Conservation (phyloP, 2,329 filamentous ascomycete genomes). For the Aspergillus clavatus region DNA sequence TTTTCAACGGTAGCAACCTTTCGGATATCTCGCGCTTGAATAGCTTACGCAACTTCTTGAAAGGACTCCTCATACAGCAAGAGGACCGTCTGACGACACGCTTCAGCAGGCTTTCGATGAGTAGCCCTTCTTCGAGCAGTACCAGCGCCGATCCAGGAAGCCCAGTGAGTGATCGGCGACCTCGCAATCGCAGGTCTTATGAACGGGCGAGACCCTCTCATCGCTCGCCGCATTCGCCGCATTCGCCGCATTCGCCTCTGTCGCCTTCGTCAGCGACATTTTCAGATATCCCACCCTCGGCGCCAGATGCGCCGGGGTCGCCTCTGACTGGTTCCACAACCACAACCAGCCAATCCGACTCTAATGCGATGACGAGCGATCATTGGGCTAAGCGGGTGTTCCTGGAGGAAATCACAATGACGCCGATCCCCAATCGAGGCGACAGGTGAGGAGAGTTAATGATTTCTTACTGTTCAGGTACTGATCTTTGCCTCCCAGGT, state of each 20-base stretch:
- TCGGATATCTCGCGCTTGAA: constrained; percentile 23
- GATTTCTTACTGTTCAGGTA: not conserved
- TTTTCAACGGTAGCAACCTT: constrained; percentile 18
- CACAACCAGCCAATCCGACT: constrained; percentile 29
- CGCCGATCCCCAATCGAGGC: constrained; percentile 23
- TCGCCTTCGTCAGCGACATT: constrained; percentile 27
- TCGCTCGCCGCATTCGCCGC: constrained; percentile 23
- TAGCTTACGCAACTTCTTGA: constrained; percentile 23
- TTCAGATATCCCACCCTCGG: constrained; percentile 28
- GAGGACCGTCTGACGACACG: constrained; percentile 24
- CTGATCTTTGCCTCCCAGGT: constrained; percentile 20
- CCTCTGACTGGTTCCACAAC: constrained; percentile 31
- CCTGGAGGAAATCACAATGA: constrained; percentile 22
- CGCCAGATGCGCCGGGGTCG: constrained; percentile 31
- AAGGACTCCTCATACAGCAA: constrained; percentile 26
- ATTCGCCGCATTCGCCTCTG: too few relatives aligned
- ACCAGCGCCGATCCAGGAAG: constrained; percentile 24
- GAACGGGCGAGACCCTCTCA: constrained; percentile 29
- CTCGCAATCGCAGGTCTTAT: constrained; percentile 31
- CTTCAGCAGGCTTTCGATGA: constrained; percentile 24
- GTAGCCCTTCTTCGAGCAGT: constrained; percentile 22
- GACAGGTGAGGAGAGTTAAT: constrained; percentile 32
- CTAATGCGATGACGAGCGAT: constrained; percentile 21
- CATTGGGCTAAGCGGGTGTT: constrained; percentile 45
- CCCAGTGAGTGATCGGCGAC: constrained; percentile 25